A percentile compares a stretch with the other conserved stretches of the same genome.
Evolutionary conservation across 306 rosid species (phyloP).

Genomic region (Begonia masoniana): DNA sequence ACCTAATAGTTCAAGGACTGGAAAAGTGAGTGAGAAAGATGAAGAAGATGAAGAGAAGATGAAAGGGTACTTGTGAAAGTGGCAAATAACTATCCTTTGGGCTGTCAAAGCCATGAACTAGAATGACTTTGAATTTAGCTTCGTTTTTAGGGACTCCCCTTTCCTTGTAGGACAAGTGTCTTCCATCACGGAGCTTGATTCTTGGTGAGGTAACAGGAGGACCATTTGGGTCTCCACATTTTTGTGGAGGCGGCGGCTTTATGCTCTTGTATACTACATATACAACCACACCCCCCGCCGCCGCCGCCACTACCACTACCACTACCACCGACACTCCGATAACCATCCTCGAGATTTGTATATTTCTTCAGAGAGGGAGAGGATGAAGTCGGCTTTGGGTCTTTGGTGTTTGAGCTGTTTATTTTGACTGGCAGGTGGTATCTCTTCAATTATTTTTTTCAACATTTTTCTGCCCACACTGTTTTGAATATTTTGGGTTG

Average conservation of each 20-base stretch:
- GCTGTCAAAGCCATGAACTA: slow-evolving; percentile 51
- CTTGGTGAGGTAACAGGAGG: slow-evolving; percentile 24
- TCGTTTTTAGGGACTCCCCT: slow-evolving; percentile 38
- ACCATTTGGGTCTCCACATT: slow-evolving; percentile 19
- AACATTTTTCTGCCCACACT: too few species aligned
- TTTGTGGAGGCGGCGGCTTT: slow-evolving; percentile 28
- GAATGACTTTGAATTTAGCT: slow-evolving; percentile 32
- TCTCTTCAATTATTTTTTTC: too few species aligned
- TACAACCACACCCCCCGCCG: slow-evolving; percentile 1
- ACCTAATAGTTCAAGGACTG: too few species aligned
- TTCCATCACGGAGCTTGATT: slow-evolving; percentile 52
- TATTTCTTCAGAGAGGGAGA: too few species aligned
- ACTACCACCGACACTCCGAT: not conserved
- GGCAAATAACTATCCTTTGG: slow-evolving; percentile 44
- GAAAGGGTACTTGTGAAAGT: slow-evolving; percentile 10
- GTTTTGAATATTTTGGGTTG: too few species aligned
- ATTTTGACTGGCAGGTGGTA: too few species aligned
- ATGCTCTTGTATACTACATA: slow-evolving; percentile 6
- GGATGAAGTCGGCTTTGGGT: too few species aligned
- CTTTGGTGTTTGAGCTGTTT: too few species aligned
- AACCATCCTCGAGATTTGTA: too few species aligned
- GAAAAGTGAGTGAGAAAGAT: too few species aligned
- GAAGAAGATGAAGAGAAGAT: not conserved
- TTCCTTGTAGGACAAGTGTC: slow-evolving; percentile 51
- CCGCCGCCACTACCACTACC: slow-evolving; percentile 5